These are phyloP conservation scores for Trifolium pratense DNA, from an alignment of 306 rosid genomes.

Conservation along the genomic window DNA sequence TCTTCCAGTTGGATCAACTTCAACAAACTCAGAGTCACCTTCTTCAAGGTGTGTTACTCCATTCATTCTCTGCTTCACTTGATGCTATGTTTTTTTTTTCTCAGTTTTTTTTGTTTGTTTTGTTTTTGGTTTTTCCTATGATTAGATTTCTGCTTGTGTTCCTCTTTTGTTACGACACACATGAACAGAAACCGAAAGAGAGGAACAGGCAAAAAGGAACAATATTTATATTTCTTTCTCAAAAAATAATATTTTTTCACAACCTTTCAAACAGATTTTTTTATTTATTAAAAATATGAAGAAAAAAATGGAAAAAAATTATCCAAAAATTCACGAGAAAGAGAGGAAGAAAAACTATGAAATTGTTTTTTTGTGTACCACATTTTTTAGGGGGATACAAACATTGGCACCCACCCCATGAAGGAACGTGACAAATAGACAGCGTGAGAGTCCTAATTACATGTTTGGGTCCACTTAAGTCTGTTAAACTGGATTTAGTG, in stretches of 20 bases:
- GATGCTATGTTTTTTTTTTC: conserved; percentile 11
- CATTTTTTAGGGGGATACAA: conserved; percentile 44
- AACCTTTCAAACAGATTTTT: conserved; percentile 9
- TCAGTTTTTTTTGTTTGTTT: not conserved
- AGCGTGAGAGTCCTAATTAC: conserved; percentile 19
- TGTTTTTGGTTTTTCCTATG: conserved; percentile 33
- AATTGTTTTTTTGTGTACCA: conserved; percentile 15
- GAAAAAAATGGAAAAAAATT: not conserved
- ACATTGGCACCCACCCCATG: conserved; percentile 50
- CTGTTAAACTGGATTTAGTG: not conserved
- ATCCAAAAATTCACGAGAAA: conserved; percentile 35
- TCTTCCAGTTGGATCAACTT: conserved; percentile 98
- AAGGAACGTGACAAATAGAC: conserved; percentile 58
- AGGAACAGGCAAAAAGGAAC: conserved; percentile 33
- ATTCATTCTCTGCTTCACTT: conserved; percentile 60
- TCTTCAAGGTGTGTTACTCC: conserved; percentile 59
- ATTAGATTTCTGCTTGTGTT: conserved; percentile 36
- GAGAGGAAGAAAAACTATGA: not conserved
- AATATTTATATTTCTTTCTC: conserved; percentile 39
- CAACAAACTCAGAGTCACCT: conserved; percentile 75
- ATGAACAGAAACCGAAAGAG: conserved; percentile 38
- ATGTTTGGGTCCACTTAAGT: conserved; percentile 3
- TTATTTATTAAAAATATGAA: not conserved
- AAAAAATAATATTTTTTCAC: conserved; percentile 9
- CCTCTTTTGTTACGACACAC: conserved; percentile 55